A percentile compares a stretch with the other conserved stretches of the same genome.
These are phyloP conservation scores for Gossypium stocksii DNA, from an alignment of 345 rosid genomes.

Conservation along the genomic window DNA sequence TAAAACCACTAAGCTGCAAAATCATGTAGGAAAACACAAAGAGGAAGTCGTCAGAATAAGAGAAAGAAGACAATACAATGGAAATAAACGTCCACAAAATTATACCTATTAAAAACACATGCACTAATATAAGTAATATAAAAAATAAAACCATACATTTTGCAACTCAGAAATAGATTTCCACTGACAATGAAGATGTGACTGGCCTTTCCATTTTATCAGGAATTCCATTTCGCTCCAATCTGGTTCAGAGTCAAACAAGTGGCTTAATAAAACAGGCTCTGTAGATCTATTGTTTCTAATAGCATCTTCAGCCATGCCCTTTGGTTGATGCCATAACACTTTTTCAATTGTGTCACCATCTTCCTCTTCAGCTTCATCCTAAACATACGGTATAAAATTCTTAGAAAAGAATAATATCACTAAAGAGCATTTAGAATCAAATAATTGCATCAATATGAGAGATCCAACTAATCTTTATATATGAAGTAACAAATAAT, in stretches of 20 bases:
- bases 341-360: conserved; percentile 92
- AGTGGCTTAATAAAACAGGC: conserved; percentile 65
- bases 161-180: conserved; percentile 75
- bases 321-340: conserved; percentile 94
- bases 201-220: conserved; percentile 99
- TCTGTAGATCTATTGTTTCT: conserved; percentile 56
- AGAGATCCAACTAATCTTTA: neutral
- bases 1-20: conserved; percentile 91
- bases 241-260: conserved; percentile 75
- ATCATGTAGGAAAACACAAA: conserved; percentile 8
- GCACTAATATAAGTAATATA: neutral
- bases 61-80: neutral
- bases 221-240: conserved; percentile 91
- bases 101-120: neutral
- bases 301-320: conserved; percentile 68
- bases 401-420: neutral
- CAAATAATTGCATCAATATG: neutral
- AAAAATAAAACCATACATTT: conserved; percentile 48
- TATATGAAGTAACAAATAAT: neutral
- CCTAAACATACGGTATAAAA: conserved; percentile 44
- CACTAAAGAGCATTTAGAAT: neutral
- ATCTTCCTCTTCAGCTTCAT: conserved; percentile 93
- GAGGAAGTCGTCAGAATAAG: conserved; percentile 1
- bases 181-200: conserved; percentile 99
- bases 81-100: neutral